phyloP scores from a whole-genome alignment of 1,284 basidiomycete genomes.

The Moniliophthora roreri region DNA sequence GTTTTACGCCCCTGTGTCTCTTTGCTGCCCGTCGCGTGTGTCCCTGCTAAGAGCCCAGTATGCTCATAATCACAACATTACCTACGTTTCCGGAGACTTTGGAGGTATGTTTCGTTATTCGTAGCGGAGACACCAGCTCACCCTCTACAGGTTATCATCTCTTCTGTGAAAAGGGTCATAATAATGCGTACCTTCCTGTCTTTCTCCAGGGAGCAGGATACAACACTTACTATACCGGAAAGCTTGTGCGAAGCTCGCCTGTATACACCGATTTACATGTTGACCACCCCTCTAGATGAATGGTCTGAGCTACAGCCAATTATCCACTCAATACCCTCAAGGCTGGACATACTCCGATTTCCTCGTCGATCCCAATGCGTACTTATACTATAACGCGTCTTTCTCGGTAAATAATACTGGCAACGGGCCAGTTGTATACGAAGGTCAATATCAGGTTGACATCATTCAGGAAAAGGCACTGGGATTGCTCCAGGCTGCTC shows the following conservation, averaged over 20 bases:
- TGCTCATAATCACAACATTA: slow-evolving; percentile 7
- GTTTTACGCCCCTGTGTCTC: slow-evolving; percentile 2
- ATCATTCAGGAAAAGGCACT: slow-evolving; percentile 2
- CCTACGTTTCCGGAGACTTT: background rate
- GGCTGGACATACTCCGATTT: slow-evolving; percentile 2
- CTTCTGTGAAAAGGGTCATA: slow-evolving; percentile 6
- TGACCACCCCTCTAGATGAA: slow-evolving; percentile 2
- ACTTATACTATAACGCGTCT: slow-evolving; percentile 5
- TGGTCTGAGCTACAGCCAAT: background rate
- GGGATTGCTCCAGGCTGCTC: background rate
- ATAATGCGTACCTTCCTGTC: slow-evolving; percentile 1
- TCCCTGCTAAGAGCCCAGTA: slow-evolving; percentile 5
- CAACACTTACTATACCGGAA: slow-evolving; percentile 7
- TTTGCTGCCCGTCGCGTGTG: slow-evolving; percentile 9
- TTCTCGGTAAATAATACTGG: background rate
- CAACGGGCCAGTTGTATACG: background rate
- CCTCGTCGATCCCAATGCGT: slow-evolving; percentile 3
- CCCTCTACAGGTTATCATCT: slow-evolving; percentile 1
- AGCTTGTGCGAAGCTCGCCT: background rate
- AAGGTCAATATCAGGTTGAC: background rate
- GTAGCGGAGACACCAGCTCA: background rate
- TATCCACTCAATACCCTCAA: background rate
- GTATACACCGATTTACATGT: background rate
- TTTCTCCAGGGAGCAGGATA: slow-evolving; percentile 7
- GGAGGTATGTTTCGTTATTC: background rate